These are phyloP conservation scores for Aspergillus costaricaensis DNA, from an alignment of 2,329 filamentous ascomycete species.

Conservation along the genomic window DNA sequence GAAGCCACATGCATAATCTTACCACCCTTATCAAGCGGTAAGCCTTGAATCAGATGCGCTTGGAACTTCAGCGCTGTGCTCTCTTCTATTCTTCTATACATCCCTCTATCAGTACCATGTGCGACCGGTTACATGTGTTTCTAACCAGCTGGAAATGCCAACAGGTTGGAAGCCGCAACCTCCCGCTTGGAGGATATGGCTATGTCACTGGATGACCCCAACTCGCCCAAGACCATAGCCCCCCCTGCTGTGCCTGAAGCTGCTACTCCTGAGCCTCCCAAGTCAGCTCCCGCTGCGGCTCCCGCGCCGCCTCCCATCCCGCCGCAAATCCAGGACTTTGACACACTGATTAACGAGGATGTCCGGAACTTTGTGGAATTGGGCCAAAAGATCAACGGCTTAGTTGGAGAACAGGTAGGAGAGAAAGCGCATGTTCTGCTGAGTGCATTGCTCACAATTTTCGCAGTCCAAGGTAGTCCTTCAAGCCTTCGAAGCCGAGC, in stretches of 20 bases:
- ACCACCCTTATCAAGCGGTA: slow-evolving; percentile 98
- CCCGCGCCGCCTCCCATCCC: slow-evolving; percentile 65
- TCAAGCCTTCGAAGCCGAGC: slow-evolving; percentile 77
- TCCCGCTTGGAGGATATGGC: slow-evolving; percentile 96
- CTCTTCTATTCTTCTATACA: neutral
- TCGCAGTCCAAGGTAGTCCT: slow-evolving; percentile 57
- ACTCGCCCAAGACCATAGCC: slow-evolving; percentile 41
- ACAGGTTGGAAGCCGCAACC: slow-evolving; percentile 94
- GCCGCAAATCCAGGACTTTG: slow-evolving; percentile 83
- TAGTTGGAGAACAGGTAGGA: slow-evolving; percentile 76
- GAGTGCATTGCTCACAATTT: slow-evolving; percentile 16
- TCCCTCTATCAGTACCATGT: neutral
- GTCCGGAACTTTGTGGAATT: slow-evolving; percentile 76
- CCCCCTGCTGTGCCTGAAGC: slow-evolving; percentile 26
- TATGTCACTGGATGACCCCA: slow-evolving; percentile 62
- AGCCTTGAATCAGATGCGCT: slow-evolving; percentile 5
- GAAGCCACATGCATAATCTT: slow-evolving; percentile 89
- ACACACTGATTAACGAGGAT: slow-evolving; percentile 71
- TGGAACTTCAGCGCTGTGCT: no score
- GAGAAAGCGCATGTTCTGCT: neutral
- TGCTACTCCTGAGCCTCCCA: slow-evolving; percentile 28
- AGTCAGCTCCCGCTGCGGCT: slow-evolving; percentile 46
- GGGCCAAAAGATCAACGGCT: slow-evolving; percentile 74
- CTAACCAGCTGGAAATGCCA: slow-evolving; percentile 50
- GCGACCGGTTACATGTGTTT: neutral